phyloP scores from a whole-genome alignment of 768 basidiomycete genomes.

The Boletus bicolor region DNA sequence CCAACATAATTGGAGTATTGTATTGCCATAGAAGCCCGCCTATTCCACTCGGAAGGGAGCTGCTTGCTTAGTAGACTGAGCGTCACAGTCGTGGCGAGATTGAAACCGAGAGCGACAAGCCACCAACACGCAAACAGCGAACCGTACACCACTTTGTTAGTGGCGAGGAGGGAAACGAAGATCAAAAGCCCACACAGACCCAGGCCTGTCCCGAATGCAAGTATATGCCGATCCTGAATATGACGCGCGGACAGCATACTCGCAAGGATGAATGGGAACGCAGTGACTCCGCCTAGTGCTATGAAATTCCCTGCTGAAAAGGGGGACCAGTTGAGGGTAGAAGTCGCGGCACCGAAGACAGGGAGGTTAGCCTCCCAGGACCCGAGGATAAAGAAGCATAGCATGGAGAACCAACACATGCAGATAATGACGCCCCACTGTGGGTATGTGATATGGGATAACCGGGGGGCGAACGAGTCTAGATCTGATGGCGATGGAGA shows the following conservation, averaged over 20 bases:
- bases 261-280: constrained; percentile 63
- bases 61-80: no score
- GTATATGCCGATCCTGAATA: constrained; percentile 57
- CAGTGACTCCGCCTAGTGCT: constrained; percentile 57
- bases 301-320: constrained; percentile 69
- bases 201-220: constrained; percentile 48
- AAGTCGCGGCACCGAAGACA: constrained; percentile 46
- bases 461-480: constrained; percentile 6
- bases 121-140: constrained; percentile 39
- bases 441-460: constrained; percentile 17
- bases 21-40: no score
- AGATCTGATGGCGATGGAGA: background rate
- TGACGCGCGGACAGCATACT: constrained; percentile 59
- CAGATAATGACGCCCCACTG: constrained; percentile 55
- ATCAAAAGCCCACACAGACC: constrained; percentile 52
- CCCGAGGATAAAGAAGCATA: constrained; percentile 69
- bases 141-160: constrained; percentile 43
- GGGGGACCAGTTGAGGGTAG: constrained; percentile 52
- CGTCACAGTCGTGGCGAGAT: no score
- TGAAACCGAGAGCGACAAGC: no score
- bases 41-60: no score
- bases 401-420: constrained; percentile 71
- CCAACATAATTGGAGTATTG: no score
- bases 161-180: constrained; percentile 44
- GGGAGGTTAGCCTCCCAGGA: constrained; percentile 70